Base-by-base conservation (phyloP, 768 basidiomycete genomes). In the Tephrocybe rancida region DNA sequence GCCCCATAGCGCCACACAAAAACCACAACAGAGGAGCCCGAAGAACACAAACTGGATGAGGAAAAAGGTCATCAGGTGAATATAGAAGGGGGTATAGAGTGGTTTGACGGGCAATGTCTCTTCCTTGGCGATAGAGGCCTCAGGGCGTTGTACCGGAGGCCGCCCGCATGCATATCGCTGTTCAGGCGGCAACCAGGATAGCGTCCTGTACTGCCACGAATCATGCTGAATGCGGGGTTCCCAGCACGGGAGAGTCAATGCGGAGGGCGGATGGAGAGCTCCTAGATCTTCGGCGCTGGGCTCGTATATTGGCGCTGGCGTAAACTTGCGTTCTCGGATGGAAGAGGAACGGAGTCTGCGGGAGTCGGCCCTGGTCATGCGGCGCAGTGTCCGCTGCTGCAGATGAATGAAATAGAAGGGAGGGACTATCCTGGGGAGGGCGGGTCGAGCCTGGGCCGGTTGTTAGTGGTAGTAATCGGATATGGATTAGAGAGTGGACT, bases 341-440 rank as follows among this genome's bases (percentile, higher is more conserved):
- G 60, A 61, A 18, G 44, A 30, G 8, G 41, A 27, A n/a, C 52
- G 41, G 24, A 61, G 34, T 34, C 48, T 48, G 4, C 30, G 41
- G 2, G 57, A 48, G 52, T 61, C 57, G 4, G 30, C 60, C 26
- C 41, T 47, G 9, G 57, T 56, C 52, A 52, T 59, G 18, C 57
- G 60, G 16, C 60, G 60, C 21, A 61, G 38, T n/a, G 44, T 46
- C 16, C 14, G 45, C 9, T 35, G 26, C 11, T 32, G 26, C 16
- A 52, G 32, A 3, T 46, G 22, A 29, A 35, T 38, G 13, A 45
- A 19, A 16, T 55, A 38, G n/a, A 38, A 52, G 25, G 51, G 48
- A 11, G 57, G 60, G 26, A 50, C 41, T 22, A 58, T 44, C 16
- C 60, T 52, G 8, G 57, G 57, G 14, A 58, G 48, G 0, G 52